These are phyloP conservation scores for Cystobasidium slooffiae DNA, from an alignment of 1,284 basidiomycete species.

Conservation along the genomic window DNA sequence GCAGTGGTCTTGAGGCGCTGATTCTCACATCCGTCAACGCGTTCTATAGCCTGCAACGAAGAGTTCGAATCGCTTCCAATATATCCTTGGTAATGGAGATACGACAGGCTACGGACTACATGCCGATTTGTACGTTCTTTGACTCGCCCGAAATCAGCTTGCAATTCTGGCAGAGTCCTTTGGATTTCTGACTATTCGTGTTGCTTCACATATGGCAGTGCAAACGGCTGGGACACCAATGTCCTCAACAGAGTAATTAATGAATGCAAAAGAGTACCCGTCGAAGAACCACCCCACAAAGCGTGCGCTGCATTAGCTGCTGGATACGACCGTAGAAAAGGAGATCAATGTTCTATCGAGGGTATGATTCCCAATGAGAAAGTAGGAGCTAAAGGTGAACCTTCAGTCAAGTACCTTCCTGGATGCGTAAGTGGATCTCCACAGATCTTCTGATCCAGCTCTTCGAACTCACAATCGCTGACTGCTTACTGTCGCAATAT, in stretches of 20 bases:
- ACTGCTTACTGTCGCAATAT: background rate
- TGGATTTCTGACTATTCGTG: background rate
- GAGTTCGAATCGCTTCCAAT: too few relatives aligned
- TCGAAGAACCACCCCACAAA: constrained; percentile 30
- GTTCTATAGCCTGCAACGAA: too few relatives aligned
- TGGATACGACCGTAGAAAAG: background rate
- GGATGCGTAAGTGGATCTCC: constrained; percentile 20
- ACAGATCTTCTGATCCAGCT: background rate
- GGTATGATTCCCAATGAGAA: constrained; percentile 32
- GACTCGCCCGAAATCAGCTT: background rate
- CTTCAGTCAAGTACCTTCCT: constrained; percentile 15
- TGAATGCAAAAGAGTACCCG: constrained; percentile 27
- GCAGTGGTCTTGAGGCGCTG: too few relatives aligned
- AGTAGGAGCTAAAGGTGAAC: constrained; percentile 1
- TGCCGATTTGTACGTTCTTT: constrained; percentile 27
- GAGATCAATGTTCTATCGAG: constrained; percentile 10
- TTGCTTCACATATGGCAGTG: background rate
- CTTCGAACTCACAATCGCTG: background rate
- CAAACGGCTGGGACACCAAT: constrained; percentile 35
- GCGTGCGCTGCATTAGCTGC: constrained; percentile 28
- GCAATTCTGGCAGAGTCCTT: background rate
- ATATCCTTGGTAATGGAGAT: constrained; percentile 26
- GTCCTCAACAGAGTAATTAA: constrained; percentile 15
- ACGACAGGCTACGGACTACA: constrained; percentile 29
- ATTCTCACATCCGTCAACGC: too few relatives aligned